Conservation (phyloP, 495 filamentous ascomycete species). For the Hypoxylon cercidicola region DNA sequence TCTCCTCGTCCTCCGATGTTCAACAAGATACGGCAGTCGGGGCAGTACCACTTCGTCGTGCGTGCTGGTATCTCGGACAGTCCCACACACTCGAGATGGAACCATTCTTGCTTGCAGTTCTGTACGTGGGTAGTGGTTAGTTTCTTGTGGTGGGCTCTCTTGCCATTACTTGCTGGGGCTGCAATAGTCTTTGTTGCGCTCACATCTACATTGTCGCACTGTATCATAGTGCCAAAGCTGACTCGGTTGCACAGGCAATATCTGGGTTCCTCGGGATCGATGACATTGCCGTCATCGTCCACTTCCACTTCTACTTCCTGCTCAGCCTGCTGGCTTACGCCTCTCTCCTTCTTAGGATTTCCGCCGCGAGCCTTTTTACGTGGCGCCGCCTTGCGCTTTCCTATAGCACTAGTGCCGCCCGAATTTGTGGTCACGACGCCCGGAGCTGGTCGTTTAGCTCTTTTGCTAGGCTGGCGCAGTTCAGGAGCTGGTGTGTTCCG, state of each 20-base stretch:
- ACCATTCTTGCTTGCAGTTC: conserved; percentile 86
- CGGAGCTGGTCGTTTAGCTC: conserved; percentile 77
- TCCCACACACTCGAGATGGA: conserved; percentile 90
- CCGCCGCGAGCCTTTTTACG: conserved; percentile 64
- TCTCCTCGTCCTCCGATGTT: conserved; percentile 69
- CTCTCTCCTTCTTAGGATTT: conserved; percentile 61
- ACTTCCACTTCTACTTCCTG: conserved; percentile 62
- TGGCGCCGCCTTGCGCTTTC: conserved; percentile 82
- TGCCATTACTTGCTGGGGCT: conserved; percentile 21
- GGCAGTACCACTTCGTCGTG: conserved; percentile 94
- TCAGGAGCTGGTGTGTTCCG: conserved; percentile 66
- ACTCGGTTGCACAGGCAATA: conserved; percentile 95
- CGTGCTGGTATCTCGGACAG: conserved; percentile 77
- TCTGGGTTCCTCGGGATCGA: conserved; percentile 85
- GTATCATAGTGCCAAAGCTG: conserved; percentile 94
- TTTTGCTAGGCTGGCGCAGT: conserved; percentile 56
- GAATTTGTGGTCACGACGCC: conserved; percentile 77
- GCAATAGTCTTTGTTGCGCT: conserved; percentile 50
- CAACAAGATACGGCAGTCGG: conserved; percentile 78
- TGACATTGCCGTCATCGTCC: conserved; percentile 75
- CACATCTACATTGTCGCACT: conserved; percentile 91
- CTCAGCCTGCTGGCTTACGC: conserved; percentile 50
- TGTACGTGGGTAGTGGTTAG: conserved; percentile 40
- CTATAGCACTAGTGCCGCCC: conserved; percentile 77
- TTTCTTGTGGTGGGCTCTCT: conserved; percentile 17